Evolutionary conservation across 257 asterid genomes (phyloP), one percentile per base, ranked within the genome.

Genomic region (Solanum ossicruentum): DNA sequence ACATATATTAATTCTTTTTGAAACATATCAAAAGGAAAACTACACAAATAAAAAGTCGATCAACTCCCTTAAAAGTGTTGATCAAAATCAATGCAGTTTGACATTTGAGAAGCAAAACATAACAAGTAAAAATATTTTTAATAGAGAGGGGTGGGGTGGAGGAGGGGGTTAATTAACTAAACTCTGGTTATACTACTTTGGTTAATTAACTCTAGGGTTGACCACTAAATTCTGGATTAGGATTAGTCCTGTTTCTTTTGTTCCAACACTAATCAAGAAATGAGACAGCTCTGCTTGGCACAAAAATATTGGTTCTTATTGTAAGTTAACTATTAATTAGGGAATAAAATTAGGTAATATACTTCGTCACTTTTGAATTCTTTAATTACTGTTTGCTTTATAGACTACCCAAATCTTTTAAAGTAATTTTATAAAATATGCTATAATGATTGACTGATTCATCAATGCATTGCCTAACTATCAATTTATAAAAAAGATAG

Each of bases 241-340:
- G 90, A 28, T 87, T 58, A 84, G 82, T 84, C 90, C 86, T 89
- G 95, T 92, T 88, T 83, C 92, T 87, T 87, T 89, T 82, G 90
- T 87, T 90, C 91, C 95, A 90, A 87, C 97, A 91, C 88, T 88
- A 65, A 88, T 75, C 88, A 84, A 17, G 78, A 85, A 88, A 93
- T 89, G 91, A 23, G 86, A 86, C 93, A 89, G 8, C 0, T 72
- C 56, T 88, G 88, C 87, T 6, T 88, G 94, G 84, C 88, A 0
- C 17, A 2, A 2, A 5, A 0, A 3, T 0, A 83, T 86, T 90
- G 84, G 89, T 60, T 78, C 83, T 52, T 26, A 52, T 52, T 13
- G 8, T 2, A 80, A 89, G 81, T 55, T 26, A 23, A 72, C 58
- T 21, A 23, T 23, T 18, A 17, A 18, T n/a, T 88, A 89, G 85